phyloP scores from a whole-genome alignment of 2,329 filamentous ascomycete genomes.

The Zymoseptoria crescenta region DNA sequence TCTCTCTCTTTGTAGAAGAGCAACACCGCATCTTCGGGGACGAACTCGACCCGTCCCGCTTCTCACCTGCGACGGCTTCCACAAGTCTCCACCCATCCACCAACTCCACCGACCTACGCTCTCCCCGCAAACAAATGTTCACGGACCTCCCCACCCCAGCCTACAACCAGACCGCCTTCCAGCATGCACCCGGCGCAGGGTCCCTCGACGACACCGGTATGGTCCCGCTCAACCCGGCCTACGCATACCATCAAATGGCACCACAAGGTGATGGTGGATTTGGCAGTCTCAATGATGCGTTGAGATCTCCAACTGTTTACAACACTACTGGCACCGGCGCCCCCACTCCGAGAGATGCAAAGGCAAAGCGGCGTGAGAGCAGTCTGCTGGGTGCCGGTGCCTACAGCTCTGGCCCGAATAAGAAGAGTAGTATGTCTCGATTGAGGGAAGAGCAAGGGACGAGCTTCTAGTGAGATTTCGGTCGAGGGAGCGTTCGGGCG shows the following conservation, averaged over 20 bases:
- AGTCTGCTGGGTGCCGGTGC: conserved; percentile 23
- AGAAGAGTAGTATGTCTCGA: conserved; percentile 32
- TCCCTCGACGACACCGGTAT: conserved; percentile 24
- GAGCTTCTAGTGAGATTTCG: conserved; percentile 17
- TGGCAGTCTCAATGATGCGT: conserved; percentile 29
- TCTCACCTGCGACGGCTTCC: conserved; percentile 2
- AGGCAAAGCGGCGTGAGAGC: conserved; percentile 25
- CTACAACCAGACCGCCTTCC: conserved; percentile 48
- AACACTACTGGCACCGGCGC: conserved; percentile 12
- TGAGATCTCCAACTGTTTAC: conserved; percentile 21
- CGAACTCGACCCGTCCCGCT: conserved; percentile 38
- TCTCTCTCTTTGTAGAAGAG: conserved; percentile 87
- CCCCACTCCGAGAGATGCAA: conserved; percentile 17
- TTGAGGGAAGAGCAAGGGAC: conserved; percentile 27
- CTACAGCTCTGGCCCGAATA: conserved; percentile 9
- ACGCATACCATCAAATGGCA: conserved; percentile 26
- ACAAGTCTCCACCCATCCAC: conserved; percentile 2
- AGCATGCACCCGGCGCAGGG: conserved; percentile 6
- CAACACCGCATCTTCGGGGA: conserved; percentile 78
- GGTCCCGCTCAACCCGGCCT: conserved; percentile 21
- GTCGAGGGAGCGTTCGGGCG: background rate
- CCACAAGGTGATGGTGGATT: conserved; percentile 28
- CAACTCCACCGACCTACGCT: conserved; percentile 49
- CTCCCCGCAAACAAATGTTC: conserved; percentile 58
- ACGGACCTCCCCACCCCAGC: conserved; percentile 57